These are phyloP conservation scores for Lentinula boryana DNA, from an alignment of 768 basidiomycete genomes.

Conservation along the genomic window DNA sequence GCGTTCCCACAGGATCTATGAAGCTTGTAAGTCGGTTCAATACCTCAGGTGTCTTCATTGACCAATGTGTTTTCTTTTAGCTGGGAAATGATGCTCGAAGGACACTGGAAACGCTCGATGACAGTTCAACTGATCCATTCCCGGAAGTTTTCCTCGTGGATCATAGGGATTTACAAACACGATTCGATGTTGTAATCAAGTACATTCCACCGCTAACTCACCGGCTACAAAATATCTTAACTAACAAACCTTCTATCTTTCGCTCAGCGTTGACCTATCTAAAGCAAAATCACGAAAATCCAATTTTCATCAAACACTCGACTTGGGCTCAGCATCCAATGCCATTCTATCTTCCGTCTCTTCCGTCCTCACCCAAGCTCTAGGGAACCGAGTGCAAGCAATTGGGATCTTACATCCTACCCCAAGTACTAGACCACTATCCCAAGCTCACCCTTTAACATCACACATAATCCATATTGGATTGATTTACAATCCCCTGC, in stretches of 20 bases:
- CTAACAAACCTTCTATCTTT: neutral
- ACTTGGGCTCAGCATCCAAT: constrained; percentile 54
- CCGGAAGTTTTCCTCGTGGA: constrained; percentile 69
- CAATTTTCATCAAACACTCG: constrained; percentile 42
- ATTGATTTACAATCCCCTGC: constrained; percentile 61
- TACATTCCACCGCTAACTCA: constrained; percentile 20
- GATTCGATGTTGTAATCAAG: constrained; percentile 74
- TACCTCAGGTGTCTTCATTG: neutral
- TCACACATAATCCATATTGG: constrained; percentile 60
- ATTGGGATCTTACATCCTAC: constrained; percentile 55
- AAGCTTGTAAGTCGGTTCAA: constrained; percentile 49
- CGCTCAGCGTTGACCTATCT: constrained; percentile 48
- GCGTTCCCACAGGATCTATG: constrained; percentile 71
- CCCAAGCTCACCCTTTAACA: constrained; percentile 48
- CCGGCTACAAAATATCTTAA: neutral
- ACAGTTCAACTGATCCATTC: constrained; percentile 54
- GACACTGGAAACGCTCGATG: constrained; percentile 63
- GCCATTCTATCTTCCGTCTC: constrained; percentile 51
- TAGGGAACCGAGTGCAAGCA: constrained; percentile 67
- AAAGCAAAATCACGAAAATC: constrained; percentile 36
- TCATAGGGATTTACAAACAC: constrained; percentile 50
- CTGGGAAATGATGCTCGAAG: constrained; percentile 69
- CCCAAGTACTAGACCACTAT: constrained; percentile 37
- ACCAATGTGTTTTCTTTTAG: constrained; percentile 28
- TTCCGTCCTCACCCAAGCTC: constrained; percentile 50